Conservation (phyloP, 106 monocot species). For the Ottelia alismoides region DNA sequence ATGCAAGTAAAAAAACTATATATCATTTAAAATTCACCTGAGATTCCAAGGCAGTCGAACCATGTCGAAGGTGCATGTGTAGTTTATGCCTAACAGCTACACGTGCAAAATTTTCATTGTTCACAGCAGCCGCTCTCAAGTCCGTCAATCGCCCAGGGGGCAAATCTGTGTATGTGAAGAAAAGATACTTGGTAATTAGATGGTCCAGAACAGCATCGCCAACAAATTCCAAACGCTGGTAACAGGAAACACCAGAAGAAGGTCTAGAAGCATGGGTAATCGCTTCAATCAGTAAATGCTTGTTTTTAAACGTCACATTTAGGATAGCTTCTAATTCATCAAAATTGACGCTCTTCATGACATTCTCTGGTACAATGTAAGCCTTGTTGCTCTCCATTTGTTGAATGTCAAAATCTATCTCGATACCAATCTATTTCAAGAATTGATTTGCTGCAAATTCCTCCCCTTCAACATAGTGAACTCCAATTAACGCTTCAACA, state of each 20-base stretch:
- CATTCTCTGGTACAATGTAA: conserved; percentile 58
- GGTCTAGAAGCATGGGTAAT: conserved; percentile 99
- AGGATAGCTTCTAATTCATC: conserved; percentile 58
- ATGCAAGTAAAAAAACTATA: conserved; percentile 1
- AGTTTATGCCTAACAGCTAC: conserved; percentile 90
- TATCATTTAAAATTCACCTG: conserved; percentile 33
- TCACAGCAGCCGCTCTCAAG: conserved; percentile 91
- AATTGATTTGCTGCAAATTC: conserved; percentile 83
- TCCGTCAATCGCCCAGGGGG: conserved; percentile 94
- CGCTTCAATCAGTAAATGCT: conserved; percentile 66
- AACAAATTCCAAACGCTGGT: conserved; percentile 87
- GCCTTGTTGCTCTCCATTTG: conserved; percentile 44
- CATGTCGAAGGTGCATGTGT: conserved; percentile 85
- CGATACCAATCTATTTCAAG: conserved; percentile 89
- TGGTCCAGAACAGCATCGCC: conserved; percentile 99
- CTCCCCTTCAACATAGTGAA: conserved; percentile 94
- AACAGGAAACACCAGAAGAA: conserved; percentile 94
- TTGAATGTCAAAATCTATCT: conserved; percentile 55
- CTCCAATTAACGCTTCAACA: conserved; percentile 94
- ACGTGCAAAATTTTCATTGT: conserved; percentile 98
- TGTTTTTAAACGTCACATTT: conserved; percentile 50
- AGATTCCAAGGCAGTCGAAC: conserved; percentile 84
- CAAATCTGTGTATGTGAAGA: conserved; percentile 80
- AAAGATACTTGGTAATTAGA: conserved; percentile 76
- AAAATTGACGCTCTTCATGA: conserved; percentile 73